A percentile compares a stretch with the other conserved stretches of the same genome.
Evolutionary conservation across 495 filamentous ascomycete species (phyloP).

Genomic region (Penicillium roqueforti): DNA sequence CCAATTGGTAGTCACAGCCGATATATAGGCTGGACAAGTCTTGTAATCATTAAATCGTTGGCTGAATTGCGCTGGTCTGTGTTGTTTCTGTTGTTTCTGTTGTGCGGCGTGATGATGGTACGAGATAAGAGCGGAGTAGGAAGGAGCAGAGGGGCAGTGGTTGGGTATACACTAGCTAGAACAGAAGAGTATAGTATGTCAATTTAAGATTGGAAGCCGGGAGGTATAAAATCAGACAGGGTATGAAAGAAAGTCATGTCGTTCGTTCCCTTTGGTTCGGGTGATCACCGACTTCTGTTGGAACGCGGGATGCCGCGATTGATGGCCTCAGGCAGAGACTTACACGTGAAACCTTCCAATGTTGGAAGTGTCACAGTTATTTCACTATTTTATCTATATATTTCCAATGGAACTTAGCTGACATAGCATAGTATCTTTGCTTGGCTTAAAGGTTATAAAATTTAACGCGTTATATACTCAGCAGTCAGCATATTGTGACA

Average conservation of each 20-base stretch:
- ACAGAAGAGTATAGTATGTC: neutral
- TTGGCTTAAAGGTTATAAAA: neutral
- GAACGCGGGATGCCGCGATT: conserved; percentile 5
- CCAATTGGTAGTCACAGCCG: neutral
- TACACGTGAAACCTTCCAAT: neutral
- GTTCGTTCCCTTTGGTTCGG: neutral
- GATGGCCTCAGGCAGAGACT: conserved; percentile 13
- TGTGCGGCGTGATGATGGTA: neutral
- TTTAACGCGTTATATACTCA: neutral
- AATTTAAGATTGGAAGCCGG: neutral
- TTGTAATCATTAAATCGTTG: neutral
- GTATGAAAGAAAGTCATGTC: neutral
- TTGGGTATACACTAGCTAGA: neutral
- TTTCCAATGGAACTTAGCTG: neutral
- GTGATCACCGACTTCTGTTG: neutral
- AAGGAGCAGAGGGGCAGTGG: neutral
- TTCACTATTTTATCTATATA: neutral
- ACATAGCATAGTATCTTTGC: neutral
- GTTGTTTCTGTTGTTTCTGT: neutral
- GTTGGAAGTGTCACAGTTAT: neutral
- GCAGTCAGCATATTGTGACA: neutral
- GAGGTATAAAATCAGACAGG: neutral
- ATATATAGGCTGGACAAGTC: neutral
- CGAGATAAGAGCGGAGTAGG: neutral
- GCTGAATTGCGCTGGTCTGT: neutral